Evolutionary conservation across 2,329 filamentous ascomycete genomes (phyloP), one percentile per base, ranked within the genome.

Genomic region (Seiridium cupressi): DNA sequence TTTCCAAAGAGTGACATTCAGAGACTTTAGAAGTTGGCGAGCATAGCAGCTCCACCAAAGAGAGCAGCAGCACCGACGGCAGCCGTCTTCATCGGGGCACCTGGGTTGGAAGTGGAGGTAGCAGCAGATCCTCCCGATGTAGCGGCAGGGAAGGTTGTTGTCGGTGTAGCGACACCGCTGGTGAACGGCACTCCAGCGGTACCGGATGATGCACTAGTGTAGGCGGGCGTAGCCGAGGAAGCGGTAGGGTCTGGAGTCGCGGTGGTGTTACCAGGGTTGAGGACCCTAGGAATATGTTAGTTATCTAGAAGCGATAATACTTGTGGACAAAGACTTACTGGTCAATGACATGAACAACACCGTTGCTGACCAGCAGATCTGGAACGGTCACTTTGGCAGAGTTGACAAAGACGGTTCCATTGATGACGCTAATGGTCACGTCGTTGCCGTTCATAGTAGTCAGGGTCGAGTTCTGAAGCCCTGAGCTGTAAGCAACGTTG

Each of bases 281-380:
- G 75, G 44, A 88, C 84, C 61, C 79, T 81, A 26, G 56, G 13
- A 61, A 34, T 56, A 54, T 44, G 11, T 35, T 11, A 4, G n/a
- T 58, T 54, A 60, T 8, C n/a, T 18, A 13, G 11, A 13, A 31
- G 7, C 5, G 3, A 38, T 18, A 51, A 2, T 4, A 9, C n/a
- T 10, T 36, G 32, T n/a, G 5, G 48, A 18, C 3, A 34, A 5
- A 3, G n/a, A 72, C 79, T 69, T 72, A 83, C 83, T 77, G 77
- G 67, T 89, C 84, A 44, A 86, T 77, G 11, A 86, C 75, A 65
- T 87, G 84, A 3, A 85, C 70, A 1, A 87, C 84, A 34, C 85
- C 84, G 63, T 86, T 86, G 38, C 75, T 75, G 9, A 81, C 71
- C 4, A 87, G 70, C 2, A 84, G 72, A 66, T 87, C 77, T 1